Evolutionary conservation across 176 grass and related monocot species (phyloP).

Genomic region (Aegilops longissima): DNA sequence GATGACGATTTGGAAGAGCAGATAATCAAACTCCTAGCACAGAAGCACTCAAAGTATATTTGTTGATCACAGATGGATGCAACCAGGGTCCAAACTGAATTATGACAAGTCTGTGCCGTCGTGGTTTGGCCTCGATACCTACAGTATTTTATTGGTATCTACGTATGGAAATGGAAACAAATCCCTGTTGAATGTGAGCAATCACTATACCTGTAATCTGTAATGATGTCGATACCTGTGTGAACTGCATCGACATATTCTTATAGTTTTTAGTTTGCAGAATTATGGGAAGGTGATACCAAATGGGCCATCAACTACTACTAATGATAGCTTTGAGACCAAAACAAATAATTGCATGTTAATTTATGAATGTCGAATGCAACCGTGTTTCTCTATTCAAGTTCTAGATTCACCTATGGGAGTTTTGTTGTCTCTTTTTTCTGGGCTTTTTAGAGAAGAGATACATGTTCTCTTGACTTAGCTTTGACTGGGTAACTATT

Average conservation of each 20-base stretch:
- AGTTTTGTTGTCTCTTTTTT: not conserved
- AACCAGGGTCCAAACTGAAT: constrained; percentile 18
- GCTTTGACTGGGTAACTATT: not conserved
- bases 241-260: not conserved
- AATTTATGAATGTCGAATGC: not conserved
- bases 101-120: not conserved
- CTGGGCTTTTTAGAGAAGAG: too few species aligned
- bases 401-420: not conserved
- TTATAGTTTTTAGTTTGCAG: not conserved
- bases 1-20: constrained; percentile 71
- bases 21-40: constrained; percentile 49
- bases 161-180: not conserved
- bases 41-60: constrained; percentile 58
- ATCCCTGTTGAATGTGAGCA: not conserved
- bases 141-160: not conserved
- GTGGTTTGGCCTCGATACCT: not conserved
- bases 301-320: not conserved
- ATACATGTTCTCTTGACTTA: not conserved
- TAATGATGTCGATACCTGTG: not conserved
- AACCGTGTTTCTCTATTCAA: not conserved
- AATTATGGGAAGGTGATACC: not conserved
- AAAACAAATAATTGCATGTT: not conserved
- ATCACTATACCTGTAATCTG: not conserved
- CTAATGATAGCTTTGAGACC: not conserved
- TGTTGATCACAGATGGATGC: not conserved